Percentiles rank a stretch among this genome's conserved stretches.
Evolutionary conservation across 2,329 filamentous ascomycete species (phyloP).

Genomic region (Furcasterigmium furcatum): DNA sequence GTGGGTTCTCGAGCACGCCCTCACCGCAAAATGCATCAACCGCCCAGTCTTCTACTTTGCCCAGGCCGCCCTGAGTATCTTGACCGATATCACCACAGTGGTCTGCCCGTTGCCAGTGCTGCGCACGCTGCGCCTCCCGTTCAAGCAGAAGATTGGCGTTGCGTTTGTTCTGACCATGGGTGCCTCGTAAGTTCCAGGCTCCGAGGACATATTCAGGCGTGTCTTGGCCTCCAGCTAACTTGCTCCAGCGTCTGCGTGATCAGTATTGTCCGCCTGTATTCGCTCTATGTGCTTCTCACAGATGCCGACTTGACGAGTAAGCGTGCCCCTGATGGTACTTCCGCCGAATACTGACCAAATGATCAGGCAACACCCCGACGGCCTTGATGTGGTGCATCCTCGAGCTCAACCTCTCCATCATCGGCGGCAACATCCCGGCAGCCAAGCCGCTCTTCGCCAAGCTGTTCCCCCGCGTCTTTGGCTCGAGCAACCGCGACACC

Average conservation of each 20-base stretch:
- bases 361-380: constrained; percentile 12
- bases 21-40: constrained; percentile 18
- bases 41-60: constrained; percentile 20
- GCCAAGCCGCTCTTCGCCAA: constrained; percentile 17
- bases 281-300: constrained; percentile 12
- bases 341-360: constrained; percentile 12
- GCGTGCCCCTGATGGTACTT: constrained; percentile 7
- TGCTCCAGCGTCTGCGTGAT: constrained; percentile 12
- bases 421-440: constrained; percentile 18
- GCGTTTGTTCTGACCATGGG: constrained; percentile 34
- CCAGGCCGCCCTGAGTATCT: constrained; percentile 19
- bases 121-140: constrained; percentile 36
- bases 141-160: constrained; percentile 36
- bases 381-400: constrained; percentile 19
- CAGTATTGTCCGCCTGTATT: constrained; percentile 16
- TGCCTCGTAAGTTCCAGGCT: constrained; percentile 2
- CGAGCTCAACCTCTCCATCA: constrained; percentile 20
- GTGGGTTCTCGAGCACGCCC: constrained; percentile 16
- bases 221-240: neutral
- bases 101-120: constrained; percentile 38
- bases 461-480: constrained; percentile 13
- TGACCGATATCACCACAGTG: constrained; percentile 18
- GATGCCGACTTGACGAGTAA: constrained; percentile 13
- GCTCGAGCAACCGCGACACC: constrained; percentile 2
- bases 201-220: neutral